Base-by-base conservation (phyloP, 2,329 filamentous ascomycete species). In the Lithohypha guttulata region DNA sequence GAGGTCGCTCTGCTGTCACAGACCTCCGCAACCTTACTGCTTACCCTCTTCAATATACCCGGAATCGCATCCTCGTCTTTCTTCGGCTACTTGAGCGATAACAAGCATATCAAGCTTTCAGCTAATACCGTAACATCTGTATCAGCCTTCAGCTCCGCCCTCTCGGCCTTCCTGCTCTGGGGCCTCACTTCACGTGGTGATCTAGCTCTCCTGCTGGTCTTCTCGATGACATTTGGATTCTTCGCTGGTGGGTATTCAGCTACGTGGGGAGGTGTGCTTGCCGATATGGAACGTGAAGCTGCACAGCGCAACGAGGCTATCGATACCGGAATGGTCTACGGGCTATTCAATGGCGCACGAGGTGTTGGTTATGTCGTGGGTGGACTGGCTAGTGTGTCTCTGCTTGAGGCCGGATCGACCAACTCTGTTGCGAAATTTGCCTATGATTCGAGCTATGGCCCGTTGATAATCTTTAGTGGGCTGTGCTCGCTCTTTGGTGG, bases 291-390 rank as follows among this genome's bases (percentile, higher is more conserved):
- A 11, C 13, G 19, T 3, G 36, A 39, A 17, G 36, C 36, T 3
- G 14, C 23, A 9, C 18, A 37, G n/a, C 25, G 23, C 14, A 26
- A 31, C 7, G 32, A 42, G 26, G 20, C 26, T 22, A 25, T 57
- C 17, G 54, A 58, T n/a, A 57, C 55, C 5, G 53, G 55, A 3
- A 39, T 56, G 30, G 48, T 59, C 2, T 56, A 59, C 48, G 56
- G 55, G 8, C 43, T 59, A n/a, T 41, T 59, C 33, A 56, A 55
- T 20, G 55, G 55, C 11, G 56, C 55, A 1, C 43, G 56, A 32
- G 56, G 56, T 2, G 51, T 59, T 36, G 56, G 55, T 4, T 57
- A 58, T 50, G 55, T 57, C 23, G 29, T 29, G 17, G 39, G 39
- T n/a, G 39, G 39, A 8, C 13, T 37, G 3, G 14, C 31, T 5